Conservation (phyloP, 2,329 filamentous ascomycete genomes). For the Ambrosiella xylebori region DNA sequence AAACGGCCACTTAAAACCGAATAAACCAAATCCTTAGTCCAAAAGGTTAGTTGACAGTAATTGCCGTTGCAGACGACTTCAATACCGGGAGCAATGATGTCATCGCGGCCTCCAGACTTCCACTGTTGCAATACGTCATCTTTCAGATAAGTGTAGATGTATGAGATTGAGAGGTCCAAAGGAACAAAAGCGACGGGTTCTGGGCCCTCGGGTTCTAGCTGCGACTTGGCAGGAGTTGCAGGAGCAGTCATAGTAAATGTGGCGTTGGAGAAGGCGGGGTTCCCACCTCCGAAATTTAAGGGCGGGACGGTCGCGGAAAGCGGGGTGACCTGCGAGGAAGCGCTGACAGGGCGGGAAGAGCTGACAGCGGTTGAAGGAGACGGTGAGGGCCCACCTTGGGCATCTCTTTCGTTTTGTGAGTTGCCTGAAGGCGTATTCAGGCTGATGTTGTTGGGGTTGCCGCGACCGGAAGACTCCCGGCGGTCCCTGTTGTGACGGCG, state of each 20-base stretch:
- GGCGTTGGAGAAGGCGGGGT: constrained; percentile 13
- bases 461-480: constrained; percentile 32
- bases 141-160: constrained; percentile 35
- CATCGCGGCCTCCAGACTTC: constrained; percentile 47
- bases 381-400: constrained; percentile 5
- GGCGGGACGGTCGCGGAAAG: not conserved
- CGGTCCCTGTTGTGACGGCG: constrained; percentile 31
- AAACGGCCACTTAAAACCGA: constrained; percentile 55
- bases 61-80: constrained; percentile 52
- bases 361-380: constrained; percentile 6
- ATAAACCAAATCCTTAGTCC: constrained; percentile 75
- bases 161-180: constrained; percentile 3
- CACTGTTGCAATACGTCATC: constrained; percentile 51
- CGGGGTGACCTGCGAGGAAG: constrained; percentile 9
- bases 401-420: constrained; percentile 3
- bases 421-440: not conserved
- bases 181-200: constrained; percentile 2
- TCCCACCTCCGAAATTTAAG: constrained; percentile 5
- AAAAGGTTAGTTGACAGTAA: constrained; percentile 45
- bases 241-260: constrained; percentile 2
- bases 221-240: not conserved
- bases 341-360: constrained; percentile 10
- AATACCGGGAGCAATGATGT: constrained; percentile 46
- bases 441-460: constrained; percentile 9
- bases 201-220: not conserved